These are phyloP conservation scores for Salix udensis DNA, from an alignment of 345 rosid species.

Conservation along the genomic window DNA sequence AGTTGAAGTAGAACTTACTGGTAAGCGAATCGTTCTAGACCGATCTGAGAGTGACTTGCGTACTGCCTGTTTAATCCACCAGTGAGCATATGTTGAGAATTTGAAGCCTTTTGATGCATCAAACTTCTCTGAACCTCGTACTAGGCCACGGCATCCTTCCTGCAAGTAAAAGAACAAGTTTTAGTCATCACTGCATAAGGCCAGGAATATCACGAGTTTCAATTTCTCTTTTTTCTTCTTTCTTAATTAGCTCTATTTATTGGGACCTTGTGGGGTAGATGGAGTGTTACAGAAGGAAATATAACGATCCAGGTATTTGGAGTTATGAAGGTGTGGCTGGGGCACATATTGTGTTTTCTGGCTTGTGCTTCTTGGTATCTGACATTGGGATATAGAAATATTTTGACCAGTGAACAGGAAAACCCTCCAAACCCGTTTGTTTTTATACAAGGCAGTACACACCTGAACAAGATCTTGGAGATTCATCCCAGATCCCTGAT, in stretches of 20 bases:
- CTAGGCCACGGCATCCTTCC: slow-evolving; percentile 97
- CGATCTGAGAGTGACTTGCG: slow-evolving; percentile 82
- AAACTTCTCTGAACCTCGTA: slow-evolving; percentile 84
- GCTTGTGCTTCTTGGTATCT: neutral
- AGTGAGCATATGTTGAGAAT: slow-evolving; percentile 94
- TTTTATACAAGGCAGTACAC: slow-evolving; percentile 6
- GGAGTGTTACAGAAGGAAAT: neutral
- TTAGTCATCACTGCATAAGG: slow-evolving; percentile 7
- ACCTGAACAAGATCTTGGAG: slow-evolving; percentile 98
- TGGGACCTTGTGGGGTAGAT: neutral
- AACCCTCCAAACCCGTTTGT: neutral
- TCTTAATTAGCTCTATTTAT: neutral
- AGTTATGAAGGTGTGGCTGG: neutral
- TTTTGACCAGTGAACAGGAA: neutral
- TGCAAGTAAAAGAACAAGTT: slow-evolving; percentile 24
- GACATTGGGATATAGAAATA: neutral
- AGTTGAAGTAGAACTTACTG: slow-evolving; percentile 44
- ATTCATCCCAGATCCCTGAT: slow-evolving; percentile 84
- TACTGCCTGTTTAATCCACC: slow-evolving; percentile 98
- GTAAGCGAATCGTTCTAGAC: slow-evolving; percentile 79
- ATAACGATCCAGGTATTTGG: too few species aligned
- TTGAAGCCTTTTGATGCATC: slow-evolving; percentile 95
- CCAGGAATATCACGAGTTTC: too few species aligned
- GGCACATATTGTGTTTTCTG: neutral
- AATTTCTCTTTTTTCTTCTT: neutral